These are phyloP conservation scores for Cnidoscolus chayamansa DNA, from an alignment of 441 rosid species.

Conservation along the genomic window DNA sequence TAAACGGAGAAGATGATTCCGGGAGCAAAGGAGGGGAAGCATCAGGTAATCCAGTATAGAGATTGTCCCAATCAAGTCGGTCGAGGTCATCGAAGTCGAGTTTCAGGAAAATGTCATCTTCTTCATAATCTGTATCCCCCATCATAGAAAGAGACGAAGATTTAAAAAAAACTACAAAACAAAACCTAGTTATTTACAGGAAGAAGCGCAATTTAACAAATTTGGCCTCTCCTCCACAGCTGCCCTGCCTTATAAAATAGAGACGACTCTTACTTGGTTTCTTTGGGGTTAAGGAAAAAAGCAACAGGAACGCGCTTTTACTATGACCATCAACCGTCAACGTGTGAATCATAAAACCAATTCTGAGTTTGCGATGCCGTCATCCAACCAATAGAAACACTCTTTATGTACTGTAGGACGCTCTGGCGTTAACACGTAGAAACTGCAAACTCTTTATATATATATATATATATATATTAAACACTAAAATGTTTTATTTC, in stretches of 20 bases:
- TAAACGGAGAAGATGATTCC: slow-evolving; percentile 15
- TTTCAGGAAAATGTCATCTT: slow-evolving; percentile 18
- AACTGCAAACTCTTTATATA: not conserved
- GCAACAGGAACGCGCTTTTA: not conserved
- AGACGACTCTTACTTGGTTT: not conserved
- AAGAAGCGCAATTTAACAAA: no score
- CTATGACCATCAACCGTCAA: not conserved
- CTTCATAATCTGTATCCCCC: slow-evolving; percentile 23
- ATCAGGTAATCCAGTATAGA: slow-evolving; percentile 28
- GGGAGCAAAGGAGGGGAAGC: slow-evolving; percentile 11
- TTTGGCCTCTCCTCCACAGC: not conserved
- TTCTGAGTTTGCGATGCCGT: not conserved
- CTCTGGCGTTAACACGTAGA: not conserved
- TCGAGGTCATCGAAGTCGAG: slow-evolving; percentile 15
- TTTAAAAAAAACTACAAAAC: no score
- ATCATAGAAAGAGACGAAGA: not conserved
- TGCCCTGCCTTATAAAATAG: not conserved
- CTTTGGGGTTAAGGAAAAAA: slow-evolving; percentile 9
- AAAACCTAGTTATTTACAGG: not conserved
- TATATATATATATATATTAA: no score
- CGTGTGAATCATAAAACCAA: not conserved
- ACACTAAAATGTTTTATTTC: no score
- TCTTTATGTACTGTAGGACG: not conserved
- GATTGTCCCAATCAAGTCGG: slow-evolving; percentile 32
- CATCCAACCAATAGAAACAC: slow-evolving; percentile 17